phyloP scores from a whole-genome alignment of 495 filamentous ascomycete genomes.

The Lentithecium fluviatile region DNA sequence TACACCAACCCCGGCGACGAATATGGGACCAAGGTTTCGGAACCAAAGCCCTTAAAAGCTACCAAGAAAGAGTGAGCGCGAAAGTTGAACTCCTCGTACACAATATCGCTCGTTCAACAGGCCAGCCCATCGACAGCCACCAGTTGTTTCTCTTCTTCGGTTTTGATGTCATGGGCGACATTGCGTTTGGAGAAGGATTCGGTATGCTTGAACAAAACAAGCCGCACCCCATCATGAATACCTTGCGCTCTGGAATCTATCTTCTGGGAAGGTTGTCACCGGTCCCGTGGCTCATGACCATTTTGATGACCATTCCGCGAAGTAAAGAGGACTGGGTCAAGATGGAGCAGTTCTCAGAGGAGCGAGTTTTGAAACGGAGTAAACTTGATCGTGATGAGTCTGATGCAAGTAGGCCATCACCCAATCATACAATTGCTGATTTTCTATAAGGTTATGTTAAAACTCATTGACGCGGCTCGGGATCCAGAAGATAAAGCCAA shows the following conservation, averaged over 20 bases:
- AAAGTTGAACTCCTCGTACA: conserved; percentile 20
- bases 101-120: conserved; percentile 22
- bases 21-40: conserved; percentile 46
- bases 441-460: not conserved
- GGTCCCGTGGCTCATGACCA: conserved; percentile 3
- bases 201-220: conserved; percentile 42
- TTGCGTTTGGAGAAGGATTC: conserved; percentile 50
- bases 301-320: not conserved
- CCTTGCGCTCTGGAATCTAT: not conserved
- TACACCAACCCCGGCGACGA: conserved; percentile 43
- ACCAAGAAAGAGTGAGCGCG: conserved; percentile 37
- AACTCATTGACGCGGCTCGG: conserved; percentile 1
- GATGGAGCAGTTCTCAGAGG: not conserved
- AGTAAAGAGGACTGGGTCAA: not conserved
- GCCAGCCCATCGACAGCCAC: conserved; percentile 39
- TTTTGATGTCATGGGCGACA: conserved; percentile 53
- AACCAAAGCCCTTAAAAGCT: conserved; percentile 34
- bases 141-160: conserved; percentile 48
- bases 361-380: not conserved
- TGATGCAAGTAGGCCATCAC: conserved; percentile 1
- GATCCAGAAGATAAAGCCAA: not conserved
- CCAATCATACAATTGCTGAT: not conserved
- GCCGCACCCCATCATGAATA: conserved; percentile 30
- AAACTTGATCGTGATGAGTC: conserved; percentile 1
- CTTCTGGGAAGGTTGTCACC: conserved; percentile 8